Conservation (phyloP, 2,329 filamentous ascomycete species). For the Blastomyces parvus region DNA sequence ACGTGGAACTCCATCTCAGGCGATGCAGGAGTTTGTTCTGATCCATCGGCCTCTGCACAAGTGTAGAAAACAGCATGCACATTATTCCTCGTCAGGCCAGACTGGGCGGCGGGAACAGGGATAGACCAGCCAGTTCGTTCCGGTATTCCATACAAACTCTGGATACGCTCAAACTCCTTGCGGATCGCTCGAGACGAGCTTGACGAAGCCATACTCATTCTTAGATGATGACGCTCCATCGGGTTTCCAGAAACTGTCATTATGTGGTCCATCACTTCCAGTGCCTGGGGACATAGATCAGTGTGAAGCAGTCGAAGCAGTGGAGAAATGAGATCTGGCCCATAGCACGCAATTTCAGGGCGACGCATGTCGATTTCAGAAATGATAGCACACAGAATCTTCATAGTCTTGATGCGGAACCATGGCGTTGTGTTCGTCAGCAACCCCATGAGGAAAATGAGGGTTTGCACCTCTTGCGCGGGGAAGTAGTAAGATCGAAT, state of each 20-base stretch:
- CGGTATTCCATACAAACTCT: slow-evolving; percentile 92
- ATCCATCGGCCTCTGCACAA: slow-evolving; percentile 58
- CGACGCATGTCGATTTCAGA: slow-evolving; percentile 90
- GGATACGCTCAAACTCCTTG: slow-evolving; percentile 89
- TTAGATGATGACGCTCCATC: slow-evolving; percentile 85
- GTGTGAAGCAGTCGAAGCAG: slow-evolving; percentile 82
- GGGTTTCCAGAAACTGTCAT: slow-evolving; percentile 88
- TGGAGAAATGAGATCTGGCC: slow-evolving; percentile 90
- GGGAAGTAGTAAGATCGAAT: slow-evolving; percentile 73
- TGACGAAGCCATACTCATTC: slow-evolving; percentile 90
- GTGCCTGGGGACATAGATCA: slow-evolving; percentile 82
- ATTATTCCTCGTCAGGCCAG: slow-evolving; percentile 74
- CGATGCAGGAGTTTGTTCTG: slow-evolving; percentile 54
- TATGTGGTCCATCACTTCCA: slow-evolving; percentile 87
- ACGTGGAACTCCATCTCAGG: slow-evolving; percentile 86
- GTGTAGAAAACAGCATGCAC: slow-evolving; percentile 96
- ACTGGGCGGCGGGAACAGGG: slow-evolving; percentile 82
- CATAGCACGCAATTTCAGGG: slow-evolving; percentile 78
- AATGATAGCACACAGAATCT: slow-evolving; percentile 73
- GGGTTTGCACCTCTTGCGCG: slow-evolving; percentile 67
- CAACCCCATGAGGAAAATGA: slow-evolving; percentile 84
- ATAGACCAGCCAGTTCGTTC: slow-evolving; percentile 95
- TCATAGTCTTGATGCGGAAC: slow-evolving; percentile 91
- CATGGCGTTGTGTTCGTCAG: slow-evolving; percentile 80
- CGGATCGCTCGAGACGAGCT: slow-evolving; percentile 74